Evolutionary conservation across 1,284 basidiomycete genomes (phyloP), one percentile per base, ranked within the genome.

Genomic region (Leccinum solheimii): DNA sequence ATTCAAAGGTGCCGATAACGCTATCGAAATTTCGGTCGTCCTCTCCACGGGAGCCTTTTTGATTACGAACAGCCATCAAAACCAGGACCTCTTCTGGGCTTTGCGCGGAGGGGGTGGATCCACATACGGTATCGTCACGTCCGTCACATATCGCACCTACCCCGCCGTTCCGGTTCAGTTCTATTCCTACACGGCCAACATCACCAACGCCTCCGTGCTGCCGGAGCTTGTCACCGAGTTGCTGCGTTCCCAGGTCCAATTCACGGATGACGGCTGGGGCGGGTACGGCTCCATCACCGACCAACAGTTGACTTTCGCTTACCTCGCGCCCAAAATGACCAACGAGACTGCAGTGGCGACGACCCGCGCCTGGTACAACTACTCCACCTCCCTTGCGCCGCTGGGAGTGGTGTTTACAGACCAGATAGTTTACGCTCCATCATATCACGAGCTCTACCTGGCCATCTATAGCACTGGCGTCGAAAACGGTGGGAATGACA

Each of bases 41-140:
- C 30, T 32, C 30, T 32, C 30, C 30, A 32, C 30, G 30, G 30
- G 30, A 32, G 30, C 30, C 0, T 32, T 32, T 32, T 11, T 32
- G 10, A 32, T 32, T 32, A 32, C 40, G 30, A 71, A 69, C 50
- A 43, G 53, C 0, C 30, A 68, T 40, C 66, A 64, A 34, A 58
- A 66, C 34, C 49, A 59, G 11, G 69, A 67, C 19, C 62, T 49
- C 8, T 86, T 83, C 72, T 83, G 81, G 77, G 82, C 81, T 0
- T 68, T 84, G 57, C 76, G 80, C 21, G 82, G 81, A 10, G 83
- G 82, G 5, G 81, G 81, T 6, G 80, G 80, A 23, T 76, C 77
- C 76, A 69, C 68, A 1, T 68, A 62, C 5, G 66, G 69, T 5
- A 64, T 69, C 8, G 61, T 69, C 36, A 67, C 67, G 3, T 68